Evolutionary conservation across 2,329 filamentous ascomycete genomes (phyloP).

Genomic region (Hymenoscyphus scutula): DNA sequence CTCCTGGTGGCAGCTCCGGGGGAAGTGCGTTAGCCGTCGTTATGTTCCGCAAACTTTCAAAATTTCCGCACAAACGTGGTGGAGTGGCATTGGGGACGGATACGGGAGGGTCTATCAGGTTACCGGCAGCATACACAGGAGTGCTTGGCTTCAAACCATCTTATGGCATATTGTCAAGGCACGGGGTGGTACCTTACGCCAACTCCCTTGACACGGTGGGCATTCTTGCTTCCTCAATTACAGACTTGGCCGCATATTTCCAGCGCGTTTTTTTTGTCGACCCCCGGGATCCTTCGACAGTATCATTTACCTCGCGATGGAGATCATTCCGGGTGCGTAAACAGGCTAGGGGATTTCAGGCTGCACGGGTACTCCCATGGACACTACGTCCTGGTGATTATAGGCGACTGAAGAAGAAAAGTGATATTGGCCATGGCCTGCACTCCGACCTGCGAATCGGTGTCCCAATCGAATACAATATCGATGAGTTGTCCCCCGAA

Average conservation of each 20-base stretch:
- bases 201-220: constrained; percentile 74
- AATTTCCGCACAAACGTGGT: constrained; percentile 41
- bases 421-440: background rate
- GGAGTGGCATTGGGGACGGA: constrained; percentile 81
- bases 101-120: constrained; percentile 69
- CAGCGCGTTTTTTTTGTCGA: constrained; percentile 17
- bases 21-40: constrained; percentile 86
- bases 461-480: constrained; percentile 79
- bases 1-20: constrained; percentile 86
- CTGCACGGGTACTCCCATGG: background rate
- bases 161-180: constrained; percentile 65
- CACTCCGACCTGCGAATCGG: constrained; percentile 45
- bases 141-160: constrained; percentile 70
- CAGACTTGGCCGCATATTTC: constrained; percentile 36
- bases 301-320: constrained; percentile 46
- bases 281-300: constrained; percentile 50
- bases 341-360: background rate
- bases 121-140: constrained; percentile 70
- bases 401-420: background rate
- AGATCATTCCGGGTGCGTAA: constrained; percentile 10
- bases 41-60: no score
- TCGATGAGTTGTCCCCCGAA: constrained; percentile 68
- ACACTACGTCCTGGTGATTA: background rate
- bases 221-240: constrained; percentile 50
- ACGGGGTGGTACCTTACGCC: constrained; percentile 70